Evolutionary conservation across 2,329 filamentous ascomycete species (phyloP).

Genomic region (Talaromyces sp.): DNA sequence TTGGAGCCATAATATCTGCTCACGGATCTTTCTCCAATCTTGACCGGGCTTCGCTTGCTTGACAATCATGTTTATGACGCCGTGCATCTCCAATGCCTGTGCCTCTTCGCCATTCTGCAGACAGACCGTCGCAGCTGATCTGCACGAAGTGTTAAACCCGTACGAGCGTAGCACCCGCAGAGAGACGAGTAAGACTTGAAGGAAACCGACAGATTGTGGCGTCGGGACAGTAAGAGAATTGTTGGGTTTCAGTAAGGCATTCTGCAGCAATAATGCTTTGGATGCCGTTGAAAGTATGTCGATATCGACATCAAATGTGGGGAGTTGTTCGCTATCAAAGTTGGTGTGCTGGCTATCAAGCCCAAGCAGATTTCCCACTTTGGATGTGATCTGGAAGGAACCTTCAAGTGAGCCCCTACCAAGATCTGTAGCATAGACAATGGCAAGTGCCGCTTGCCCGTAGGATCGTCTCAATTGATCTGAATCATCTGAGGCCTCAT

Average conservation of each 20-base stretch:
- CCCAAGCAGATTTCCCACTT: constrained; percentile 46
- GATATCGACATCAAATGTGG: constrained; percentile 25
- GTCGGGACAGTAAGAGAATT: constrained; percentile 40
- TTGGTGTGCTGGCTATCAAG: constrained; percentile 39
- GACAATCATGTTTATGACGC: constrained; percentile 44
- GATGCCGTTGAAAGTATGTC: constrained; percentile 30
- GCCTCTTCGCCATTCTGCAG: constrained; percentile 48
- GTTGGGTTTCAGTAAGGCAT: constrained; percentile 29
- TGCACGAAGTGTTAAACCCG: constrained; percentile 31
- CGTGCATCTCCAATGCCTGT: constrained; percentile 49
- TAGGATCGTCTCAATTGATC: constrained; percentile 29
- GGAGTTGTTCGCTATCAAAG: constrained; percentile 17
- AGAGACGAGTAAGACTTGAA: constrained; percentile 37
- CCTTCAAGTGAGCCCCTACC: constrained; percentile 41
- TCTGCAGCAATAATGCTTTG: constrained; percentile 36
- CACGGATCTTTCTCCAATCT: constrained; percentile 44
- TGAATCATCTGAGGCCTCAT: constrained; percentile 13
- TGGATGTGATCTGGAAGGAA: constrained; percentile 44
- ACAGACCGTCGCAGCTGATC: constrained; percentile 42
- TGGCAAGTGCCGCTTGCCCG: constrained; percentile 54
- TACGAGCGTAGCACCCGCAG: constrained; percentile 33
- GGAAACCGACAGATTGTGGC: constrained; percentile 32
- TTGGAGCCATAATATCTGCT: constrained; percentile 55
- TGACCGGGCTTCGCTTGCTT: constrained; percentile 40
- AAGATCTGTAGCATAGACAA: constrained; percentile 49